phyloP scores from a whole-genome alignment of 2,329 filamentous ascomycete genomes.

The Tolypocladium tropicale region DNA sequence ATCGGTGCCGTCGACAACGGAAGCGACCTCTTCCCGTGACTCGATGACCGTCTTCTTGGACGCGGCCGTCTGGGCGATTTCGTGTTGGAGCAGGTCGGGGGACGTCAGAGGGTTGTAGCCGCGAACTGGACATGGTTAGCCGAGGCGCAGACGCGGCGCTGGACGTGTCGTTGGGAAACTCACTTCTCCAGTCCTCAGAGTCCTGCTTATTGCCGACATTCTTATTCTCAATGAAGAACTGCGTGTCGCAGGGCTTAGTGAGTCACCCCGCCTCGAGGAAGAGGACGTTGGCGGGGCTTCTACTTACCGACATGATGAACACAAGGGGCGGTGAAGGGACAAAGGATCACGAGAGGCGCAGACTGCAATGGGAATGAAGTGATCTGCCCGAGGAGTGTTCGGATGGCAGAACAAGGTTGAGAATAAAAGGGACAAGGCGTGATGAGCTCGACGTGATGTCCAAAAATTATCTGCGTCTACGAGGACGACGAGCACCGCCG shows the following conservation, averaged over 20 bases:
- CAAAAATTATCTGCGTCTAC: neutral
- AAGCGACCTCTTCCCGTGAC: conserved; percentile 53
- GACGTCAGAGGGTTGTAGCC: conserved; percentile 91
- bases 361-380: neutral
- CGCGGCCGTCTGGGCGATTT: conserved; percentile 56
- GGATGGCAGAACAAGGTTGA: neutral
- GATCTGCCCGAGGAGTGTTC: neutral
- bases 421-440: neutral
- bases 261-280: conserved; percentile 13
- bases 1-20: conserved; percentile 59
- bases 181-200: conserved; percentile 78
- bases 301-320: neutral
- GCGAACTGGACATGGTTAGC: conserved; percentile 42
- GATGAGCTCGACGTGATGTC: neutral
- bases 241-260: conserved; percentile 8
- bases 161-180: conserved; percentile 17
- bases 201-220: conserved; percentile 65
- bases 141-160: neutral
- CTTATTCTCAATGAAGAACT: conserved; percentile 69
- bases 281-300: neutral
- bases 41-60: conserved; percentile 51
- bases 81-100: conserved; percentile 89
- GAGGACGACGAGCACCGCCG: neutral
- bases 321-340: neutral
- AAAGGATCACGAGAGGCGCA: too few species aligned